A percentile compares a stretch with the other conserved stretches of the same genome.
Evolutionary conservation across 148 eudicot genomes (phyloP).

Genomic region (Rhododendron ferrugineum): DNA sequence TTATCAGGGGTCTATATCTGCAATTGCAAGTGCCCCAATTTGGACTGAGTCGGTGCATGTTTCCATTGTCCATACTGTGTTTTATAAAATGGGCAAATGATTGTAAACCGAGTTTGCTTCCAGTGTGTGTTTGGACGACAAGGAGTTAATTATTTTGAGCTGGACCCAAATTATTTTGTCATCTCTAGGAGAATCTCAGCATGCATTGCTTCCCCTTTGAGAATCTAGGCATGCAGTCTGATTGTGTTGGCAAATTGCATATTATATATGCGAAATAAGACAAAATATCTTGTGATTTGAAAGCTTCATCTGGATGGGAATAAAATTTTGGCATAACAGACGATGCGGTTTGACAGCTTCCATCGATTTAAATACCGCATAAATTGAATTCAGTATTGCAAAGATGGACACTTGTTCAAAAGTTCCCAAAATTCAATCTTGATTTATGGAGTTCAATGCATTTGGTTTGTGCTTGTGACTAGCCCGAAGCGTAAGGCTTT

Average conservation of each 20-base stretch:
- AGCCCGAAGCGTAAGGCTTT: not conserved
- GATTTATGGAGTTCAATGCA: not conserved
- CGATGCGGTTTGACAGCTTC: not conserved
- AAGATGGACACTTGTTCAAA: not conserved
- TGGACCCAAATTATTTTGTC: not conserved
- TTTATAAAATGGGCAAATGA: not conserved
- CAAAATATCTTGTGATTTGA: not conserved
- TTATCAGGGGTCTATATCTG: not conserved
- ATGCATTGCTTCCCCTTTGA: not conserved
- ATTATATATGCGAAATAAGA: not conserved
- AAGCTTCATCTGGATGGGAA: not conserved
- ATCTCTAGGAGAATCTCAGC: not conserved
- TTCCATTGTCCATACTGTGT: not conserved
- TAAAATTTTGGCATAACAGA: not conserved
- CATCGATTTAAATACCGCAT: not conserved
- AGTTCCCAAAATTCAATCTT: not conserved
- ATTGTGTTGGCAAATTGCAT: not conserved
- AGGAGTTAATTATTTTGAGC: not conserved
- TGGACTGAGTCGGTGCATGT: not conserved
- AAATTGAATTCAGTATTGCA: not conserved
- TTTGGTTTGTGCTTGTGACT: not conserved
- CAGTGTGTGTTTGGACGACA: not conserved
- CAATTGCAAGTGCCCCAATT: not conserved
- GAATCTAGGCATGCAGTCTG: not conserved
- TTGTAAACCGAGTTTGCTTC: not conserved